Evolutionary conservation across 257 asterid species (phyloP), one percentile per base, ranked within the genome.

Genomic region (Gentiana macrophylla): DNA sequence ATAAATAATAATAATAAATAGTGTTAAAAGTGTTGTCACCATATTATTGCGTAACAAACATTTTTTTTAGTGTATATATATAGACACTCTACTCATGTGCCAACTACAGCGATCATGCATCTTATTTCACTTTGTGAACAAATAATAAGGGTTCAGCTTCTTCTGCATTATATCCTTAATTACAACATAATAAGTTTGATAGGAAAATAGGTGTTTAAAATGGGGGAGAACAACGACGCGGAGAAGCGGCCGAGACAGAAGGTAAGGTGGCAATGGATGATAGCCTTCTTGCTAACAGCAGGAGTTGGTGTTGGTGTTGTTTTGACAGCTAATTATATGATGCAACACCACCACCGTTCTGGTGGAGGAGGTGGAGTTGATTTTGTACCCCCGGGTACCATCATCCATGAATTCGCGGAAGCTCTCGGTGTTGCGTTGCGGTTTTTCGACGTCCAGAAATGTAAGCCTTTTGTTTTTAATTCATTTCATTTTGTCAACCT

Each of bases 381-480:
- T 50, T 80, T 87, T 8, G 87, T 84, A 1, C 70, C 82, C 35
- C 72, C 86, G 0, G 75, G 74, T 6, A 56, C 64, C 37, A 45
- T 77, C 8, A 56, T 72, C 1, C 65, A 74, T 75, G 72, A 76
- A 48, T 83, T 82, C 47, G 77, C 72, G 2, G 74, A 80, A 44
- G 91, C 95, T 47, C 80, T 88, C 49, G 69, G 57, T 48, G 54
- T 75, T 61, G 88, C 97, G n/a, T 55, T 83, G 84, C 80, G 83
- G 74, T 88, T 88, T 63, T 85, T 88, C 43, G 84, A 85, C 49
- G 49, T 84, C 2, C 97, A 82, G 52, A 85, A 82, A 76, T 68
- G 94, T 84, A 74, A 12, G 8, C 3, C 55, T 6, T 32, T 37
- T 2, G 6, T 41, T 41, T 41, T n/a, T n/a, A n/a, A 5, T 41